Conservation (phyloP, 2,329 filamentous ascomycete species). For the Curvularia lunata region DNA sequence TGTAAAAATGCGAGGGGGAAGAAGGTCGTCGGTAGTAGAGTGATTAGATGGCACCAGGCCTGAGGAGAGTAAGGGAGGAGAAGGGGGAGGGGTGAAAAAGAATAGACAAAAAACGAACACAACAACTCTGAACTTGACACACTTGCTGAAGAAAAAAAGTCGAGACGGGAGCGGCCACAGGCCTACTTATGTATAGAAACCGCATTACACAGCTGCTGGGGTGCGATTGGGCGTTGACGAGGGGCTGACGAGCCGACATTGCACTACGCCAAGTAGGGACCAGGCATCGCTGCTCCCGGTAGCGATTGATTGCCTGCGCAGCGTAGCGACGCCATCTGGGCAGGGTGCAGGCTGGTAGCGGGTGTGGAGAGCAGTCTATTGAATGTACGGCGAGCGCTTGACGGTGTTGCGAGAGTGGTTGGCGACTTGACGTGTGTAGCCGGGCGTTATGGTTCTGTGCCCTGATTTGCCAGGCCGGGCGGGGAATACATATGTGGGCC, state of each 20-base stretch:
- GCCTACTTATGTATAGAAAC: constrained; percentile 43
- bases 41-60: constrained; percentile 56
- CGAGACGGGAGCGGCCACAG: constrained; percentile 35
- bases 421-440: constrained; percentile 36
- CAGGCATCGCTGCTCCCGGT: constrained; percentile 34
- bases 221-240: constrained; percentile 29
- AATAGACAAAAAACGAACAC: constrained; percentile 53
- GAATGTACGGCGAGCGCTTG: constrained; percentile 46
- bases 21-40: constrained; percentile 28
- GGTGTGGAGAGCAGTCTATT: constrained; percentile 45
- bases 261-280: constrained; percentile 32
- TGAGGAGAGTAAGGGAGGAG: constrained; percentile 49
- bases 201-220: constrained; percentile 34
- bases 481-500: constrained; percentile 33
- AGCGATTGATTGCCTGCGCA: constrained; percentile 46
- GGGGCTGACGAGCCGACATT: constrained; percentile 34
- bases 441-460: constrained; percentile 26
- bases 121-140: constrained; percentile 59
- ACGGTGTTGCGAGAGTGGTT: constrained; percentile 42
- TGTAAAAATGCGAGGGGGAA: constrained; percentile 32
- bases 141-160: constrained; percentile 58
- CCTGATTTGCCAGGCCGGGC: constrained; percentile 32
- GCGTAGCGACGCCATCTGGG: constrained; percentile 31
- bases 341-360: constrained; percentile 39
- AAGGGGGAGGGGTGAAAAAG: constrained; percentile 48